Conservation (phyloP, 2,329 filamentous ascomycete genomes). For the Cordyceps fumosorosea region DNA sequence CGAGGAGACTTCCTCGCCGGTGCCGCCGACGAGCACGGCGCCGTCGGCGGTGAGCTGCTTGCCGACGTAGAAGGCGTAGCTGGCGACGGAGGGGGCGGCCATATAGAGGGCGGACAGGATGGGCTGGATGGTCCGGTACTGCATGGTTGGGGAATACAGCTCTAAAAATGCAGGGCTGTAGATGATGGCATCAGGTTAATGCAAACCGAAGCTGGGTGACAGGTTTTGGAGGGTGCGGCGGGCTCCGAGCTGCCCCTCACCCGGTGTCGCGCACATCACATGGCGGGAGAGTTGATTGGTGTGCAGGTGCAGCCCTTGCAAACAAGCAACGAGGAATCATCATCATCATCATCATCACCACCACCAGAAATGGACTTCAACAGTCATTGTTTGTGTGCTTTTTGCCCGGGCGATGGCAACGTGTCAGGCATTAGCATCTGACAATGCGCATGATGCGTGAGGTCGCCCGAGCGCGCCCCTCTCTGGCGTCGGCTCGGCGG, state of each 20-base stretch:
- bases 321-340: no score
- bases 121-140: not conserved
- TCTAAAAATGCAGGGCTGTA: no score
- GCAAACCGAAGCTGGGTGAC: not conserved
- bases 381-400: no score
- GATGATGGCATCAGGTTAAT: no score
- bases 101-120: constrained; percentile 1
- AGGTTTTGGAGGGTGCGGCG: not conserved
- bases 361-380: no score
- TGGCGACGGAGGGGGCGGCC: constrained; percentile 24
- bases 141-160: not conserved
- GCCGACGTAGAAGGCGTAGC: constrained; percentile 42
- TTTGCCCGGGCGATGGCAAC: no score
- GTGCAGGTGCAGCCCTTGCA: no score
- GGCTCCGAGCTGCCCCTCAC: not conserved
- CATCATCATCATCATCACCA: no score
- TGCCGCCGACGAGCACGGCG: constrained; percentile 37
- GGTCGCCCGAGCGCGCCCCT: constrained; percentile 4
- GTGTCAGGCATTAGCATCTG: not conserved
- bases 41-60: constrained; percentile 36
- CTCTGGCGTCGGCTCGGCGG: not conserved
- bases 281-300: no score
- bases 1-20: constrained; percentile 40
- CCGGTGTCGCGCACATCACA: no score
- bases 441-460: not conserved